Evolutionary conservation across 441 rosid species (phyloP).

Genomic region (Melastoma candidum): DNA sequence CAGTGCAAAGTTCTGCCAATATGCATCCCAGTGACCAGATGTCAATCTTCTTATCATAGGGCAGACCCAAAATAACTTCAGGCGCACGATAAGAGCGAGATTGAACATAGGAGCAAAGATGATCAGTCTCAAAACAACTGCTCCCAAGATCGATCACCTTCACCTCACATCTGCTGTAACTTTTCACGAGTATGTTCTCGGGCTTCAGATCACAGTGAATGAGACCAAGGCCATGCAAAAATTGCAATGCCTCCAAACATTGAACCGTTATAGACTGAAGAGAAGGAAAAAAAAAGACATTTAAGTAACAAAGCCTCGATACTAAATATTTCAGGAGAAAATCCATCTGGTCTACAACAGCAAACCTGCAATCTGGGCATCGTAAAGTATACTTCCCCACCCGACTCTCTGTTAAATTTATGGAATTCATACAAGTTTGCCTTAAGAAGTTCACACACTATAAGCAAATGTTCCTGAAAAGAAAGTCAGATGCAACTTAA

Average conservation of each 20-base stretch:
- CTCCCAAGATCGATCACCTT: slow-evolving; percentile 99
- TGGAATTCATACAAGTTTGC: slow-evolving; percentile 95
- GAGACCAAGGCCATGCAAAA: slow-evolving; percentile 86
- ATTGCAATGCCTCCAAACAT: slow-evolving; percentile 87
- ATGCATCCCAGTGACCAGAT: slow-evolving; percentile 98
- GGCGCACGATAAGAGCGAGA: slow-evolving; percentile 98
- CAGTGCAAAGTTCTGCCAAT: slow-evolving; percentile 93
- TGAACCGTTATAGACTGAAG: slow-evolving; percentile 90
- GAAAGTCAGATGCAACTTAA: slow-evolving; percentile 12
- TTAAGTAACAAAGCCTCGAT: slow-evolving; percentile 4
- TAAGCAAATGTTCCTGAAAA: slow-evolving; percentile 86
- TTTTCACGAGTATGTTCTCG: slow-evolving; percentile 87
- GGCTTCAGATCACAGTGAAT: slow-evolving; percentile 95
- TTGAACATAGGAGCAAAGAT: slow-evolving; percentile 93
- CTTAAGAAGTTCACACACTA: slow-evolving; percentile 95
- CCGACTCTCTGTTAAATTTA: slow-evolving; percentile 94
- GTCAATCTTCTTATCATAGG: slow-evolving; percentile 91
- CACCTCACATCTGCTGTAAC: slow-evolving; percentile 95
- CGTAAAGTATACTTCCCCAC: slow-evolving; percentile 98
- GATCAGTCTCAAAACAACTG: slow-evolving; percentile 98
- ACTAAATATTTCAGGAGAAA: slow-evolving; percentile 14
- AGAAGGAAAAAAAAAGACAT: slow-evolving; percentile 20
- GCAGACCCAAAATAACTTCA: slow-evolving; percentile 86
- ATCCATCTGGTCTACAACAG: slow-evolving; percentile 3
- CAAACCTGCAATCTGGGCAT: slow-evolving; percentile 98